phyloP scores from a whole-genome alignment of 176 grass and related monocot species.

The Oryza coarctata region DNA sequence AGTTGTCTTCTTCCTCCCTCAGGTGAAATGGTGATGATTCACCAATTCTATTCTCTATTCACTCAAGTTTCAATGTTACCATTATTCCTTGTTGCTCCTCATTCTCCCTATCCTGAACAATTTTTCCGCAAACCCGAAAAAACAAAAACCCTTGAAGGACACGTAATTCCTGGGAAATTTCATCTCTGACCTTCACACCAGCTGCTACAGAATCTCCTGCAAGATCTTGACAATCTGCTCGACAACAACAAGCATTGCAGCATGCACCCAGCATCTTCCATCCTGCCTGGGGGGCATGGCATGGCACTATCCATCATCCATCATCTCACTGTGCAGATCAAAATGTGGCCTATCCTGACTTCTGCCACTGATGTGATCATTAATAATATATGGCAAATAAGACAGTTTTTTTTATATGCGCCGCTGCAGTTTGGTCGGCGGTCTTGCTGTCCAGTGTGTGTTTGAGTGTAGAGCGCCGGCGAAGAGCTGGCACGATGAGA shows the following conservation, averaged over 20 bases:
- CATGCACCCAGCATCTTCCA: neutral
- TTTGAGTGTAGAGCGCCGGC: constrained; percentile 1
- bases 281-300: neutral
- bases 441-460: constrained; percentile 15
- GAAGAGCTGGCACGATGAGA: constrained; percentile 14
- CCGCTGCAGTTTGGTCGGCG: constrained; percentile 17
- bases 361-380: neutral
- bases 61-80: neutral
- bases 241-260: neutral
- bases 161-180: neutral
- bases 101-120: neutral
- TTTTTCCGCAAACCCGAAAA: neutral
- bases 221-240: constrained; percentile 24
- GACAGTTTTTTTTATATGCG: neutral
- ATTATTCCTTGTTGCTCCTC: neutral
- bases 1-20: neutral
- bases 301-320: neutral
- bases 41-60: neutral
- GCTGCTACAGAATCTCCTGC: neutral
- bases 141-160: neutral
- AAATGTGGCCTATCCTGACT: constrained; percentile 3
- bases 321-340: constrained; percentile 20
- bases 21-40: neutral
- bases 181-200: neutral
- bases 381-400: no score